Evolutionary conservation across 129 eudicot genomes (phyloP).

Genomic region (sunflower (Helianthus annuus)): HanXRQr2.0-SUNRISE NC_035443.2:40918213-40918712

Average conservation of each 20-base stretch:
- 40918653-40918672: slow-evolving; percentile 9
- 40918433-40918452: slow-evolving; percentile 38
- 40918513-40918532: slow-evolving; percentile 19
- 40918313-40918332: slow-evolving; percentile 55
- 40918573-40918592: slow-evolving; percentile 26
- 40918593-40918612: slow-evolving; percentile 15
- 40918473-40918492: slow-evolving; percentile 34
- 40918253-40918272: slow-evolving; percentile 35
- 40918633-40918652: slow-evolving; percentile 27
- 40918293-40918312: slow-evolving; percentile 66
- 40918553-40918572: slow-evolving; percentile 12
- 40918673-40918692: slow-evolving; percentile 9
- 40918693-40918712: slow-evolving; percentile 6
- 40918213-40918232: slow-evolving; percentile 32
- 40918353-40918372: slow-evolving; percentile 68
- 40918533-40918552: slow-evolving; percentile 14
- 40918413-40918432: slow-evolving; percentile 14
- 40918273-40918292: slow-evolving; percentile 49
- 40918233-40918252: slow-evolving; percentile 15
- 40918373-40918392: slow-evolving; percentile 39
- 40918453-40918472: slow-evolving; percentile 56
- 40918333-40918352: slow-evolving; percentile 30
- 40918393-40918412: slow-evolving; percentile 33
- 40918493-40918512: slow-evolving; percentile 23
- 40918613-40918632: slow-evolving; percentile 38